Conservation (phyloP, 2,329 filamentous ascomycete genomes). For the Didymella glomerata region DNA sequence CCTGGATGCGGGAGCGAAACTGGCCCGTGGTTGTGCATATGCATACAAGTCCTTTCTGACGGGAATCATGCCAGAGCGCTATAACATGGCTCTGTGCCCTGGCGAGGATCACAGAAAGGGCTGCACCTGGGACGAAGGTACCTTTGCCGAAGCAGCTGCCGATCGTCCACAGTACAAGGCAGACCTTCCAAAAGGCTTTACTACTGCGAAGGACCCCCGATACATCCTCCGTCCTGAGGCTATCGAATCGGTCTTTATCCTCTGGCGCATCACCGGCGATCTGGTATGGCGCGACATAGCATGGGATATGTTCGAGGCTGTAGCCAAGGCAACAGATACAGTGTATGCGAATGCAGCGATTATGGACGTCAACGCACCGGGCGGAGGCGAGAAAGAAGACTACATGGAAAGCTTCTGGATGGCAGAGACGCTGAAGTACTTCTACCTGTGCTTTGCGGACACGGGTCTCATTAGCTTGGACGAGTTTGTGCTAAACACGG, state of each 20-base stretch:
- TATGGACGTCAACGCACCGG: conserved; percentile 51
- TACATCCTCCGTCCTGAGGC: conserved; percentile 63
- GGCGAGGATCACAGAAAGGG: conserved; percentile 28
- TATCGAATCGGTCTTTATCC: conserved; percentile 65
- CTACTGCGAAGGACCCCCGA: conserved; percentile 51
- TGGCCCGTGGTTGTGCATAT: conserved; percentile 68
- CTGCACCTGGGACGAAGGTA: conserved; percentile 63
- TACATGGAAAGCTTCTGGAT: conserved; percentile 61
- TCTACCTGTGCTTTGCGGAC: conserved; percentile 57
- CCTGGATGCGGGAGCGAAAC: conserved; percentile 62
- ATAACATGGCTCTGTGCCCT: conserved; percentile 61
- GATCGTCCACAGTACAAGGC: conserved; percentile 35
- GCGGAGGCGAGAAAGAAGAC: conserved; percentile 44
- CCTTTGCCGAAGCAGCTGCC: conserved; percentile 53
- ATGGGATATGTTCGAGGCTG: conserved; percentile 57
- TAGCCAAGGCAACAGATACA: conserved; percentile 53
- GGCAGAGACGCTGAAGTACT: conserved; percentile 60
- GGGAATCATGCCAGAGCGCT: conserved; percentile 68
- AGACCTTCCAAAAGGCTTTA: conserved; percentile 53
- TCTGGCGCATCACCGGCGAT: conserved; percentile 66
- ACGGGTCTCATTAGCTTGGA: conserved; percentile 55
- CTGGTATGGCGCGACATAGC: conserved; percentile 52
- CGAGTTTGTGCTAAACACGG: conserved; percentile 59
- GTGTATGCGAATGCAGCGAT: conserved; percentile 54
- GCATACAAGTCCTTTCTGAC: conserved; percentile 64